A percentile compares a stretch with the other conserved stretches of the same genome.
phyloP scores from a whole-genome alignment of 2,329 filamentous ascomycete species.

The Calonectria pseudoturangicola region DNA sequence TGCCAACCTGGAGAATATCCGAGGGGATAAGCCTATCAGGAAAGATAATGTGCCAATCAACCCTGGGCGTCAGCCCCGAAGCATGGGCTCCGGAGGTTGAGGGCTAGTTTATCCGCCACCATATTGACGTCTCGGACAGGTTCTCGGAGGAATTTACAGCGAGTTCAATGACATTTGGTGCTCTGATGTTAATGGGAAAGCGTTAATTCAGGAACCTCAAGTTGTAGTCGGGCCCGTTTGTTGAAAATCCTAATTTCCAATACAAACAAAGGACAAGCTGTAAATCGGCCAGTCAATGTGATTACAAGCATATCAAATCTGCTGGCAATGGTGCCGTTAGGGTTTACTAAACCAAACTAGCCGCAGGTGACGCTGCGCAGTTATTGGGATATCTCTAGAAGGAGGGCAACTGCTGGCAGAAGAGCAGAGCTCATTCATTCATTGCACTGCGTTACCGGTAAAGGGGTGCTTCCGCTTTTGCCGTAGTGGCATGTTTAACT shows the following conservation, averaged over 20 bases:
- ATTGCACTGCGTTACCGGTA: too few species aligned
- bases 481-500: background rate
- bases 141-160: slow-evolving; percentile 11
- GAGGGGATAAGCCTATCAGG: slow-evolving; percentile 18
- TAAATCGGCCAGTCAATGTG: background rate
- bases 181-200: background rate
- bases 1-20: slow-evolving; percentile 2
- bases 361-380: background rate
- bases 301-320: background rate
- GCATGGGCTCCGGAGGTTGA: slow-evolving; percentile 1
- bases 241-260: too few species aligned
- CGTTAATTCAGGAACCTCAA: background rate
- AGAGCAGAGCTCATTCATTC: background rate
- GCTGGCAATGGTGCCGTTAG: background rate
- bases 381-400: background rate
- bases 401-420: background rate
- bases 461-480: background rate
- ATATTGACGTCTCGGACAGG: background rate
- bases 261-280: background rate
- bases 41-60: background rate
- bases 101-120: background rate
- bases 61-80: background rate
- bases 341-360: background rate
- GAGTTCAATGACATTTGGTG: background rate
- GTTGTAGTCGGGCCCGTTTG: background rate